Conservation (phyloP, 257 asterid species). For the Scutellaria galericulata region DNA sequence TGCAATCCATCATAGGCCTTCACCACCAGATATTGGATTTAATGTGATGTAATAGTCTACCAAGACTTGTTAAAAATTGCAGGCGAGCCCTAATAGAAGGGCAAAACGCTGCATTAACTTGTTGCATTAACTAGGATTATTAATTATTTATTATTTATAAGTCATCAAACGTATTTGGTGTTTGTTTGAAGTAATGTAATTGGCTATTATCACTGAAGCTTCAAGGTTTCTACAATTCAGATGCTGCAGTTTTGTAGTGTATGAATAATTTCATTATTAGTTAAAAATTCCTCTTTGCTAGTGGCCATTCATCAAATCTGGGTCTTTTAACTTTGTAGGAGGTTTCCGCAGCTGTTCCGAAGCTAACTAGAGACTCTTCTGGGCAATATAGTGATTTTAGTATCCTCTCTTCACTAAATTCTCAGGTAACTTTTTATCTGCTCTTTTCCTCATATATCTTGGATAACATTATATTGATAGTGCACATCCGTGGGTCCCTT, state of each 20-base stretch:
- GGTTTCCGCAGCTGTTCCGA: conserved; percentile 79
- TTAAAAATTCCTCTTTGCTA: conserved; percentile 20
- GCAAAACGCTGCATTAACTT: conserved; percentile 2
- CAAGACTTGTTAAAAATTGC: too few relatives aligned
- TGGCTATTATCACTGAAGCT: conserved; percentile 15
- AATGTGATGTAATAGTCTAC: too few relatives aligned
- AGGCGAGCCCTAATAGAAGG: too few relatives aligned
- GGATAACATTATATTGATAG: conserved; percentile 28
- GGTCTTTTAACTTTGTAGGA: conserved; percentile 56
- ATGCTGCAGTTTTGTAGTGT: conserved; percentile 29
- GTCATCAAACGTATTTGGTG: conserved; percentile 9
- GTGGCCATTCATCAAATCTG: conserved; percentile 28
- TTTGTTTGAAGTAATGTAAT: conserved; percentile 13
- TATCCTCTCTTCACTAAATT: conserved; percentile 88
- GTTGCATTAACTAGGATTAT: conserved; percentile 13
- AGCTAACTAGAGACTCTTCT: conserved; percentile 87
- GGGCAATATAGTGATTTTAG: conserved; percentile 95
- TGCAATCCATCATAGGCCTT: too few relatives aligned
- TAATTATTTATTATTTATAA: not conserved
- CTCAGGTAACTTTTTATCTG: conserved; percentile 63
- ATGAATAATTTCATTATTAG: not conserved
- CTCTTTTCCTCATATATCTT: conserved; percentile 18
- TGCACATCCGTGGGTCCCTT: conserved; percentile 26
- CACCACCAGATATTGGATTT: too few relatives aligned
- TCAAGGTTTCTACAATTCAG: not conserved